These are phyloP conservation scores for Chrysanthemum makinoi DNA, from an alignment of 129 eudicot genomes.

Conservation along the genomic window DNA sequence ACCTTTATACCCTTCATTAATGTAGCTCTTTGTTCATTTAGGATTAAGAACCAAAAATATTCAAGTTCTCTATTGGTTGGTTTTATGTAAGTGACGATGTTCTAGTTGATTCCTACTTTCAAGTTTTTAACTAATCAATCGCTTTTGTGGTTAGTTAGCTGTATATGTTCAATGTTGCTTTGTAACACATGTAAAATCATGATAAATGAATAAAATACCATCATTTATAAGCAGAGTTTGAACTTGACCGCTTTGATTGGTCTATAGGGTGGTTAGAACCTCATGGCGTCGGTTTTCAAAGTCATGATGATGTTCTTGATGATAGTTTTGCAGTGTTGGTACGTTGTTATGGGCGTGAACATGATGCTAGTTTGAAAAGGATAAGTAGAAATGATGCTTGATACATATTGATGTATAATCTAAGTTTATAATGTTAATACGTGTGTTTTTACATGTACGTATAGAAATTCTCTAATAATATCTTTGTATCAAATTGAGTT, in stretches of 20 bases:
- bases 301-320: background rate
- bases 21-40: background rate
- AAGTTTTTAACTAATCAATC: background rate
- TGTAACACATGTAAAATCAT: too few relatives aligned
- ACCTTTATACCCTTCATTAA: background rate
- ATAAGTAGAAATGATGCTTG: too few relatives aligned
- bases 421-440: too few relatives aligned
- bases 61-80: too few relatives aligned
- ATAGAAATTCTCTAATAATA: too few relatives aligned
- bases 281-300: constrained; percentile 15
- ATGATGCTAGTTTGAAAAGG: background rate
- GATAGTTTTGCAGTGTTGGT: background rate
- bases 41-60: background rate
- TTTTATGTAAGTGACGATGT: too few relatives aligned
- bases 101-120: background rate
- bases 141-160: background rate
- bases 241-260: too few relatives aligned
- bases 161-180: constrained; percentile 10
- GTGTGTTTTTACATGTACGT: too few relatives aligned
- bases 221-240: too few relatives aligned
- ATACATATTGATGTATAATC: too few relatives aligned
- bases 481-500: too few relatives aligned
- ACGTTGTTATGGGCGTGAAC: background rate
- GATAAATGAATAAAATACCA: too few relatives aligned
- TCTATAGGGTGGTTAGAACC: constrained; percentile 70